Evolutionary conservation across 257 asterid species (phyloP), one percentile per base, ranked within the genome.

Genomic region (Solanum ahanhuiri): DNA sequence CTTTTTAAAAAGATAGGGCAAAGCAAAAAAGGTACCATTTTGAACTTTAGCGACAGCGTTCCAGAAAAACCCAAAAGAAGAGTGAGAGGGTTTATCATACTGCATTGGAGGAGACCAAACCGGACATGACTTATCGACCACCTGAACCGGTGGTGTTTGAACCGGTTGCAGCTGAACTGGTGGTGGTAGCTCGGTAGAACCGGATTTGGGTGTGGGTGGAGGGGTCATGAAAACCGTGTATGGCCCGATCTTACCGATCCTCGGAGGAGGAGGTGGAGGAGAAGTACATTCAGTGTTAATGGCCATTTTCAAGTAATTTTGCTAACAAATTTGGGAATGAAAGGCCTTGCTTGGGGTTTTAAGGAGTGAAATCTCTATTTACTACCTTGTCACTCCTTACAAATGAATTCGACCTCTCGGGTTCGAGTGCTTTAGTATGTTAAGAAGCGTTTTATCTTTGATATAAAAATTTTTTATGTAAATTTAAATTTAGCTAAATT

Each of bases 201-300:
- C 67, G 11, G 91, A 87, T 67, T 85, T 88, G 10, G 98, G 98
- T 25, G 98, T 92, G 8, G 98, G 87, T 7, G 98, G 97, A 84
- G 98, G 98, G 81, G 99, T 96, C 73, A 96, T 92, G 89, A 96
- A 96, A 85, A 96, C 99, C 23, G 98, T 96, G 92, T 96, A 96
- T 9, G 99, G 99, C 3, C 99, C 99, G 96, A 96, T 96, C 97
- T 96, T 96, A 10, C 98, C 99, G 94, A 96, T 96, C 93, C 95
- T 92, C 77, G 98, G 99, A 2, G 73, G n/a, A 15, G 70, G 70
- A 11, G 93, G 92, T 3, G 92, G 88, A 69, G 93, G 92, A 22
- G 92, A 92, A 69, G 91, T 90, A 12, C 91, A 35, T 22, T 89
- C 91, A 0, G 63, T 22, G 88, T 88, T 88, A 86, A 81, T 86